A percentile compares a stretch with the other conserved stretches of the same genome.
Evolutionary conservation across 2,329 filamentous ascomycete species (phyloP).

Genomic region (Zopfia rhizophila): DNA sequence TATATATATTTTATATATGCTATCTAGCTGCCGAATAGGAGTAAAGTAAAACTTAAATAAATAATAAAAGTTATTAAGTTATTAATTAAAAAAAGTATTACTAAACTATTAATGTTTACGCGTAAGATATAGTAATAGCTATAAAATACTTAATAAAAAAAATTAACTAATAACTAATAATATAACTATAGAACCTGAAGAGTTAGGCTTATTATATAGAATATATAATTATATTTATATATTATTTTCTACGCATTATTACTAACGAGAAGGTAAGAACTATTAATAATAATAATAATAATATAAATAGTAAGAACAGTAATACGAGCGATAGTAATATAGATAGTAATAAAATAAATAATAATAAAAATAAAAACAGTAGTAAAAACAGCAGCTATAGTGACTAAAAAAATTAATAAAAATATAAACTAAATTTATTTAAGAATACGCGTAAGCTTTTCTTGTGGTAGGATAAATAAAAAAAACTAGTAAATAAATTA

Average conservation of each 20-base stretch:
- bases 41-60: conserved; percentile 6
- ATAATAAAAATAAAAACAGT: too few species aligned
- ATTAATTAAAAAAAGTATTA: conserved; percentile 21
- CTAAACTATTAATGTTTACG: conserved; percentile 16
- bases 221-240: conserved; percentile 27
- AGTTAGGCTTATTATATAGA: conserved; percentile 24
- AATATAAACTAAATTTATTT: too few species aligned
- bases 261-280: conserved; percentile 1
- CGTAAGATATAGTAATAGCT: conserved; percentile 23
- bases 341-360: too few species aligned
- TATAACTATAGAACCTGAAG: conserved; percentile 26
- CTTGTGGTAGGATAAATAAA: conserved; percentile 16
- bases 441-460: conserved; percentile 24
- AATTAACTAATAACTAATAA: conserved; percentile 18
- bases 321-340: too few species aligned
- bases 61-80: conserved; percentile 10
- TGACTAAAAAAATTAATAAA: too few species aligned
- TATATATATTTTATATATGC: neutral
- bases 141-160: conserved; percentile 18
- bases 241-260: conserved; percentile 24
- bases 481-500: conserved; percentile 17
- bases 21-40: neutral
- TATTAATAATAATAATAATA: too few species aligned
- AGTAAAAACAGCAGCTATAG: too few species aligned
- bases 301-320: too few species aligned